phyloP scores from a whole-genome alignment of 352 stramenopile genomes.

The Phytophthora fragariae region DNA sequence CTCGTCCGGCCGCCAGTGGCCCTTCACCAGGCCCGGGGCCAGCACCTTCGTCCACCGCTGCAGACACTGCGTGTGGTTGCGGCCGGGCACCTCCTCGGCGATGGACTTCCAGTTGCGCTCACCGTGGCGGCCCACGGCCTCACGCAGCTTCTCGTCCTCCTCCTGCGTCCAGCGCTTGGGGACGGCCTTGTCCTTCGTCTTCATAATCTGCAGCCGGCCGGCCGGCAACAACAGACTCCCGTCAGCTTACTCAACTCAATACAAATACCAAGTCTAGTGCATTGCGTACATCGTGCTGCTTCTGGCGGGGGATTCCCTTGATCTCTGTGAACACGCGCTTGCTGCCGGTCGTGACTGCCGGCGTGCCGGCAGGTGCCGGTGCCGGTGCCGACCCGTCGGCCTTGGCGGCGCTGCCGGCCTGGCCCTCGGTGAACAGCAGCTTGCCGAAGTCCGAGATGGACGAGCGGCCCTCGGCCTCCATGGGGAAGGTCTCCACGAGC shows the following conservation, averaged over 20 bases:
- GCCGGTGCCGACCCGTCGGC: not conserved
- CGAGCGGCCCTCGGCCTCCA: conserved; percentile 74
- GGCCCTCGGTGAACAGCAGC: conserved; percentile 82
- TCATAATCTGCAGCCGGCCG: conserved; percentile 61
- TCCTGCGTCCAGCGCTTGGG: conserved; percentile 84
- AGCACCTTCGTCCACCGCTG: conserved; percentile 94
- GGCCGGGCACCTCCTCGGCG: conserved; percentile 81
- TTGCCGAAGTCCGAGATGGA: conserved; percentile 91
- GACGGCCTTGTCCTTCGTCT: conserved; percentile 86
- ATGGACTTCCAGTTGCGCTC: conserved; percentile 92
- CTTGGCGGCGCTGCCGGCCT: conserved; percentile 24
- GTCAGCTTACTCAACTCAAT: not conserved
- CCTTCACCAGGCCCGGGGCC: conserved; percentile 95
- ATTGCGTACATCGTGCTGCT: conserved; percentile 72
- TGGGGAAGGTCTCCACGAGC: conserved; percentile 83
- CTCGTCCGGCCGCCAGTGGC: conserved; percentile 95
- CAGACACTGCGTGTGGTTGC: conserved; percentile 92
- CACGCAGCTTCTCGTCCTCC: conserved; percentile 81
- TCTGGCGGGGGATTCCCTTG: conserved; percentile 83
- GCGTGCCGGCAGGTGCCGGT: not conserved
- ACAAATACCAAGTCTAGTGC: not conserved
- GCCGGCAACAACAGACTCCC: not conserved
- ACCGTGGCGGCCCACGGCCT: conserved; percentile 79
- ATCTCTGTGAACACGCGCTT: conserved; percentile 88
- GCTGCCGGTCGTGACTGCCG: conserved; percentile 32